Base-by-base conservation (phyloP, 495 filamentous ascomycete species). In the Hyaloscypha bicolor region DNA sequence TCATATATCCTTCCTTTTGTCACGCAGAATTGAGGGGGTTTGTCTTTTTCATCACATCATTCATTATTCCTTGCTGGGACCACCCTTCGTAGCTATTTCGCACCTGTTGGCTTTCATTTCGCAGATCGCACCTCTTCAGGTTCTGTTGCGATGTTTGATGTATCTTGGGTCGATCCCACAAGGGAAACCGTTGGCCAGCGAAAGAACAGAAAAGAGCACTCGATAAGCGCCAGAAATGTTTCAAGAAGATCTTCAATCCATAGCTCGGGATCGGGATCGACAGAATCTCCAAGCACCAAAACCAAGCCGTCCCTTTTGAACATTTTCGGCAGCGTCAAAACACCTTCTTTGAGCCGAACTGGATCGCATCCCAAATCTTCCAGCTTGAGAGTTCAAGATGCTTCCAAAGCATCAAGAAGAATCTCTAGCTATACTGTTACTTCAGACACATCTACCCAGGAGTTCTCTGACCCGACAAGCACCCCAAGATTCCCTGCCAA, bases 141-240 rank as follows among this genome's bases (percentile, higher is more conserved):
- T 55, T 55, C 25, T 31, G 39, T 12, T 30, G 62, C 19, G 8
- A 86, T 86, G 83, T 86, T 83, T 62, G 82, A 85, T 63, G 79
- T 83, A 55, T 72, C 82, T 63, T 86, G 82, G 82, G 74, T 76
- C 6, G 83, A 85, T 61, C 76, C 78, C 31, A 73, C 73, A 21
- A 62, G 71, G 62, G 83, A 85, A 73, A 75, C 74, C 5, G 76
- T 86, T 59, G 83, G 76, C 4, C 69, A 79, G 32, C 76, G 80
- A 37, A 74, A 70, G 51, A 66, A 6, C 57, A 63, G 69, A 29
- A 70, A 71, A 53, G 72, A 71, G 12, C 32, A 57, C 30, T 29
- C 30, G 25, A 25, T 25, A 35, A 12, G 8, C 45, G 30, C 51
- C 14, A 67, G 45, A 37, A 21, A 33, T 16, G 14, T 55, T 9